phyloP scores from a whole-genome alignment of 2,329 filamentous ascomycete genomes.

The Talaromyces marneffei region DNA sequence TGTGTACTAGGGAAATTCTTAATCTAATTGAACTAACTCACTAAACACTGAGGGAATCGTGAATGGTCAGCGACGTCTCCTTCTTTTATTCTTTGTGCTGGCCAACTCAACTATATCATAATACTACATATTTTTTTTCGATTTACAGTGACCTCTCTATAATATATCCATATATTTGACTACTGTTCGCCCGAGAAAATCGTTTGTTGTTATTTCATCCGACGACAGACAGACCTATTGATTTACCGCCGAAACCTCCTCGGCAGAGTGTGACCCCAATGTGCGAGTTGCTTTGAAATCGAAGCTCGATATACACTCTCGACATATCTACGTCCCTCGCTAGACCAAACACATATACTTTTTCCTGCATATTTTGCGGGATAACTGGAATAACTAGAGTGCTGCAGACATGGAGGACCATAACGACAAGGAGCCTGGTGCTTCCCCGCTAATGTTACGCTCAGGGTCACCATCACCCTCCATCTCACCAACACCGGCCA shows the following conservation, averaged over 20 bases:
- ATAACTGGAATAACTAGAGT: too few species aligned
- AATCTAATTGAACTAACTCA: constrained; percentile 4
- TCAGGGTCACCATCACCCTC: constrained; percentile 37
- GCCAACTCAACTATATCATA: background rate
- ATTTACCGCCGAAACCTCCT: constrained; percentile 2
- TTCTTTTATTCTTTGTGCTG: background rate
- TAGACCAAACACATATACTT: too few species aligned
- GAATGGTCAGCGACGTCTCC: background rate
- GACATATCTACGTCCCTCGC: too few species aligned
- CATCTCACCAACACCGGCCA: constrained; percentile 38
- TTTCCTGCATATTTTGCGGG: too few species aligned
- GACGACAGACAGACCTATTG: background rate
- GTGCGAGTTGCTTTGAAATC: constrained; percentile 1
- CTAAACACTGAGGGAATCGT: background rate
- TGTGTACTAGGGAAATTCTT: constrained; percentile 3
- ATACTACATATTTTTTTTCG: background rate
- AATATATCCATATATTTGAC: background rate
- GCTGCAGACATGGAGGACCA: constrained; percentile 17
- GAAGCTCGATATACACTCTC: background rate
- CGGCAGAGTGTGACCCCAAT: constrained; percentile 1
- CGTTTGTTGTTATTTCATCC: background rate
- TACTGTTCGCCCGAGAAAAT: background rate
- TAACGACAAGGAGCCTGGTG: constrained; percentile 14
- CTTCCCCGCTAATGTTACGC: constrained; percentile 23
- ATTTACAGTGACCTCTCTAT: background rate